Base-by-base conservation (phyloP, 2,329 filamentous ascomycete genomes). In the Monosporascus sp. region DNA sequence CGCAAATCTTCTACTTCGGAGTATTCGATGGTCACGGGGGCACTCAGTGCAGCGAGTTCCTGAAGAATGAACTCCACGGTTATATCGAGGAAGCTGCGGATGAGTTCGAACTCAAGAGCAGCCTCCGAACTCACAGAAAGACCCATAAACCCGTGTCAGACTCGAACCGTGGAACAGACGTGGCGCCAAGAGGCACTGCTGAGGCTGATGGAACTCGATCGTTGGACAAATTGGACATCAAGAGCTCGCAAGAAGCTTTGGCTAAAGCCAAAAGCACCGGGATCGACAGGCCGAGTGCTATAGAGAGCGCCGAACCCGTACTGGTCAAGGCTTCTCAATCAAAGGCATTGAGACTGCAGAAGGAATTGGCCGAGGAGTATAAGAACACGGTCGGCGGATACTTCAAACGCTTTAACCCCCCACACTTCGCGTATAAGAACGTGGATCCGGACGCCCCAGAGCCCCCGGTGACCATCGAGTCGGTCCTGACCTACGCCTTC, bases 1-100 rank as follows among this genome's bases (percentile, higher is more conserved):
- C 93, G 1, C 93, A 97, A 68, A 87, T 97, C 37, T 99, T 99
- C 71, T 99, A 97, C 70, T 99, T 97, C 77, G 92, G 83, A 1
- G 85, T 97, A 1, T 99, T 97, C 65, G 94, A 99, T 70, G 94
- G 94, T 3, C 94, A 99, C 72, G 94, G 94, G 9, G 94, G 94
- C 20, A 81, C 77, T 20, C 89, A 96, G 68, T 97, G 94, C 70
- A 91, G 90, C 55, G 85, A 87, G 18, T 97, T 96, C 62, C 71
- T 97, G 60, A 81, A 85, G 53, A 89, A 97, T 55, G 83, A 88
- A 65, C 74, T 99, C 55, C 94, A 97, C 68, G 82, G 83, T 9
- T 97, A 97, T 68, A 85, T 99, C 37, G 93, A 99, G 70, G 81
- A 90, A 59, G 83, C 90, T 0, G 89, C 90, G 0, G 75, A 77